A percentile compares a stretch with the other conserved stretches of the same genome.
phyloP scores from a whole-genome alignment of 768 basidiomycete genomes.

The Gymnopilus dilepis region DNA sequence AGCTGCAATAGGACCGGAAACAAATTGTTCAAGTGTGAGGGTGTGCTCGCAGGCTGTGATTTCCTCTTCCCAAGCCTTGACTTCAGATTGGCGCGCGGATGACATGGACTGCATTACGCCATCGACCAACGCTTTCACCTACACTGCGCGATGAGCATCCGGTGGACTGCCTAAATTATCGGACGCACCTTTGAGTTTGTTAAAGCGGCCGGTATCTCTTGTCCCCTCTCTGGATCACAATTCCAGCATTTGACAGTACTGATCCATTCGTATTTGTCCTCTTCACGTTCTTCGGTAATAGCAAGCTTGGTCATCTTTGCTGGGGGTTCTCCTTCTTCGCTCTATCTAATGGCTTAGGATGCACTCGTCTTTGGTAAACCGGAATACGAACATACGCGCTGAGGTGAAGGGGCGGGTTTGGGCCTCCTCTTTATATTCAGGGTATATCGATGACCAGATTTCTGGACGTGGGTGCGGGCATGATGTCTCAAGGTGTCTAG shows the following conservation, averaged over 20 bases:
- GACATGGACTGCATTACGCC: conserved; percentile 83
- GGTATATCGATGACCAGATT: conserved; percentile 75
- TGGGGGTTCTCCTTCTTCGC: conserved; percentile 81
- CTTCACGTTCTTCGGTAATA: conserved; percentile 84
- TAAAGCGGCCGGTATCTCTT: conserved; percentile 46
- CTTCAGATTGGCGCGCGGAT: conserved; percentile 90
- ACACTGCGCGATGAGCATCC: not conserved
- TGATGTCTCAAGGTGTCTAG: conserved; percentile 67
- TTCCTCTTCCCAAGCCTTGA: conserved; percentile 98
- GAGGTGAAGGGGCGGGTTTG: conserved; percentile 58
- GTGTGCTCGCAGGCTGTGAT: conserved; percentile 86
- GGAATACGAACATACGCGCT: conserved; percentile 43
- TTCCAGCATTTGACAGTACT: conserved; percentile 78
- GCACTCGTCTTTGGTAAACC: not conserved
- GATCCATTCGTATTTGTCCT: conserved; percentile 81
- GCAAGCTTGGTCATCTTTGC: conserved; percentile 89
- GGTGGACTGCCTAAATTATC: too few relatives aligned
- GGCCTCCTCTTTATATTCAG: conserved; percentile 86
- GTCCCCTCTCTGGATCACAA: conserved; percentile 60
- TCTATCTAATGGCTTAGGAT: conserved; percentile 42
- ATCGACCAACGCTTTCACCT: conserved; percentile 64
- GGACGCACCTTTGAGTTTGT: conserved; percentile 38
- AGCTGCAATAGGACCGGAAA: conserved; percentile 52
- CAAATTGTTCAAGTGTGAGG: conserved; percentile 47
- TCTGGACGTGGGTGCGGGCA: conserved; percentile 70